Conservation (phyloP, 2,329 filamentous ascomycete genomes). For the Pestalotiopsis sp. region DNA sequence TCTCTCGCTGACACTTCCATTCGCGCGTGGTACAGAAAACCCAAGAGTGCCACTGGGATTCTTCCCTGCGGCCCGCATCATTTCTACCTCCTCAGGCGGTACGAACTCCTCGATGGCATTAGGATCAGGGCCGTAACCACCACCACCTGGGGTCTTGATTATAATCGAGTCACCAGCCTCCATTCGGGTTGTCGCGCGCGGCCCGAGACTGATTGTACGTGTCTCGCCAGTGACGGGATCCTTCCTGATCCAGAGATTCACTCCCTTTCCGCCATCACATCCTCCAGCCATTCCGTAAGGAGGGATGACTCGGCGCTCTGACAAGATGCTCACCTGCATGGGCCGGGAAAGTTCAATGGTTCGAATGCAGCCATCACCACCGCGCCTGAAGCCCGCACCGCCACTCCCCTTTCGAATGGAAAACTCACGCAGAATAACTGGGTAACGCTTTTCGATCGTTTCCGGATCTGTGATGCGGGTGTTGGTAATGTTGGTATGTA, state of each 20-base stretch:
- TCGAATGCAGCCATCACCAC: slow-evolving; percentile 69
- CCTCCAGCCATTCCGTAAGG: slow-evolving; percentile 76
- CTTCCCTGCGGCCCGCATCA: background rate
- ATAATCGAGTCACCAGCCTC: slow-evolving; percentile 37
- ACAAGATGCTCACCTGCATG: slow-evolving; percentile 71
- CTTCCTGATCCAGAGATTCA: slow-evolving; percentile 49
- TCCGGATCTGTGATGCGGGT: slow-evolving; percentile 74
- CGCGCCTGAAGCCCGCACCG: slow-evolving; percentile 60
- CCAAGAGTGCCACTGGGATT: background rate
- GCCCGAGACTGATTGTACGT: slow-evolving; percentile 34
- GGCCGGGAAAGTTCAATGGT: slow-evolving; percentile 75
- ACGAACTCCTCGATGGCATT: background rate
- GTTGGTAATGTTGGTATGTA: slow-evolving; percentile 77
- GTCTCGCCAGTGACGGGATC: slow-evolving; percentile 26
- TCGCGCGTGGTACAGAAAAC: background rate
- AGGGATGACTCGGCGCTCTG: slow-evolving; percentile 68
- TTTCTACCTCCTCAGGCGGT: background rate
- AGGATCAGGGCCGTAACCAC: slow-evolving; percentile 27
- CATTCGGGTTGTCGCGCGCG: slow-evolving; percentile 34
- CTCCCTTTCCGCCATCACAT: slow-evolving; percentile 64
- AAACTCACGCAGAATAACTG: slow-evolving; percentile 68
- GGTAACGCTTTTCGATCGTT: slow-evolving; percentile 72
- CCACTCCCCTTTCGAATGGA: slow-evolving; percentile 58
- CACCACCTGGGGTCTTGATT: slow-evolving; percentile 38
- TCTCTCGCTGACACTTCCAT: background rate